These are phyloP conservation scores for Xylaria venustula DNA, from an alignment of 495 filamentous ascomycete species.

Conservation along the genomic window DNA sequence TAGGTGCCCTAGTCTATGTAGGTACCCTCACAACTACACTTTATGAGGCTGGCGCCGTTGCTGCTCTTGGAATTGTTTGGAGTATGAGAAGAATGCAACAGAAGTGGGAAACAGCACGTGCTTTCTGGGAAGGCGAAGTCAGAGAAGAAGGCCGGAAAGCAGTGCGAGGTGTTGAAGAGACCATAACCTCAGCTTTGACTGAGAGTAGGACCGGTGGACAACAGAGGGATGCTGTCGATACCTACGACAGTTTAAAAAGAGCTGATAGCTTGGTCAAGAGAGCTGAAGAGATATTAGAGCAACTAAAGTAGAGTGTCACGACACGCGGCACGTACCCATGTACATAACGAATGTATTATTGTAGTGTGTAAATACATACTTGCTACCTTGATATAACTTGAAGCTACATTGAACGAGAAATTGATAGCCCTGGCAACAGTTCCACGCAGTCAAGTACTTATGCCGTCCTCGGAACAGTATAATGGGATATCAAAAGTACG, in stretches of 20 bases:
- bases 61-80: constrained; percentile 72
- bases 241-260: not conserved
- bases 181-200: constrained; percentile 56
- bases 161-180: constrained; percentile 66
- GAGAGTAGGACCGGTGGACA: not conserved
- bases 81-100: constrained; percentile 72
- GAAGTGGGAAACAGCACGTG: constrained; percentile 70
- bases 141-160: constrained; percentile 77
- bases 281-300: constrained; percentile 5
- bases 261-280: constrained; percentile 10
- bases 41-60: constrained; percentile 80
- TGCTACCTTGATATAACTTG: not conserved
- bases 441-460: too few species aligned
- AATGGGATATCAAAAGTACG: too few species aligned
- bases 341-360: constrained; percentile 12
- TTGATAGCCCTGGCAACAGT: too few species aligned
- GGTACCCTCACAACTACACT: constrained; percentile 51
- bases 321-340: constrained; percentile 8
- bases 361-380: not conserved
- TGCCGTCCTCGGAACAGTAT: too few species aligned
- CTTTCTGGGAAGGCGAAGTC: constrained; percentile 72
- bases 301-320: constrained; percentile 7
- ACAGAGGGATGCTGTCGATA: not conserved
- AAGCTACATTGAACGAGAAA: not conserved
- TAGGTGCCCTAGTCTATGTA: constrained; percentile 69